Conservation (phyloP, 1,139 yeast species). For the Sugiyamaella japonica region DNA sequence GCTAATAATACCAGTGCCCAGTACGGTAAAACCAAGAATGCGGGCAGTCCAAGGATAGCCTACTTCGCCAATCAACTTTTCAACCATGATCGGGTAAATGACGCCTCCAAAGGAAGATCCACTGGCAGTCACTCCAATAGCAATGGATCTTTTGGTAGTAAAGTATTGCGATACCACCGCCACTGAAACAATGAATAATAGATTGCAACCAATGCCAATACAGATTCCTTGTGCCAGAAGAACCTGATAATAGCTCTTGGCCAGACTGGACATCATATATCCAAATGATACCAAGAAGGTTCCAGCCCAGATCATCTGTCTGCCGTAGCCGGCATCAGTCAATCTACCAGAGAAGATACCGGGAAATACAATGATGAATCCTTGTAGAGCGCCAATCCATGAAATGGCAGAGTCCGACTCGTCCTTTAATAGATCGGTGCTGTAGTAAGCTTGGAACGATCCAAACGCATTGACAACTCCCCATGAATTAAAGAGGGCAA, state of each 20-base stretch:
- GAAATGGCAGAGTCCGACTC: conserved; percentile 51
- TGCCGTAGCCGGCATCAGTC: conserved; percentile 49
- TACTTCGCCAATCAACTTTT: conserved; percentile 32
- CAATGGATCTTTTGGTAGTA: conserved; percentile 52
- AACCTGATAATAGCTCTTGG: conserved; percentile 53
- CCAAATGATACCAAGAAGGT: conserved; percentile 49
- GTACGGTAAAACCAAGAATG: conserved; percentile 35
- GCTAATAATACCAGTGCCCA: conserved; percentile 30
- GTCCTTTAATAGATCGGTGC: conserved; percentile 47
- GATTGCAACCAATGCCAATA: conserved; percentile 56
- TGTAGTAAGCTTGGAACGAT: conserved; percentile 59
- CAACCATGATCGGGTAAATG: conserved; percentile 37
- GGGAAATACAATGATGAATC: conserved; percentile 52
- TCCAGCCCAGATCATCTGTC: conserved; percentile 45
- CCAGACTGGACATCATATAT: conserved; percentile 53
- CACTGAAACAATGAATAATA: conserved; percentile 31
- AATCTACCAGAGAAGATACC: conserved; percentile 60
- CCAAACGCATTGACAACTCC: conserved; percentile 64
- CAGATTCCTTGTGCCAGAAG: conserved; percentile 57
- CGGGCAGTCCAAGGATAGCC: conserved; percentile 42
- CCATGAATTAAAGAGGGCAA: conserved; percentile 54
- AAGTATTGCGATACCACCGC: conserved; percentile 50
- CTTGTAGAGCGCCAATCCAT: conserved; percentile 64
- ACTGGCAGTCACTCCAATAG: conserved; percentile 55
- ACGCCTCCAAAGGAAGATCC: conserved; percentile 54